Percentiles rank a stretch among this genome's conserved stretches.
phyloP scores from a whole-genome alignment of 495 filamentous ascomycete genomes.

The Baudoinia panamericana region DNA sequence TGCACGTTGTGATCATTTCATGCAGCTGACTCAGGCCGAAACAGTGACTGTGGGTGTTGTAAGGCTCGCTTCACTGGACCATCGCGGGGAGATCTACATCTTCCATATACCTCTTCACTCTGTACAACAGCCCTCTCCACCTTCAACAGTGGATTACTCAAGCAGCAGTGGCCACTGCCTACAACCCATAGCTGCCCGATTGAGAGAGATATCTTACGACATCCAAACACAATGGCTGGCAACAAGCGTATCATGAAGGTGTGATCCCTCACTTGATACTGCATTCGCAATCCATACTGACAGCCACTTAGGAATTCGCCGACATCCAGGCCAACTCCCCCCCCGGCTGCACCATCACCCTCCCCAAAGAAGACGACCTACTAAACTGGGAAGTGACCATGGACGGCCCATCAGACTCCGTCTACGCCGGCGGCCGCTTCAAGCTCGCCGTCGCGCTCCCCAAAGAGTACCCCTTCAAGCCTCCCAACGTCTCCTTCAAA shows the following conservation, averaged over 20 bases:
- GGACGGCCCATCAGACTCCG: conserved; percentile 36
- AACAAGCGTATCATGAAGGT: conserved; percentile 54
- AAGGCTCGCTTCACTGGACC: too few species aligned
- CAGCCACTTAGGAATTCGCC: conserved; percentile 24
- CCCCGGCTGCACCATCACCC: conserved; percentile 29
- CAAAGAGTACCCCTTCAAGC: conserved; percentile 86
- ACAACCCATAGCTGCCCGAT: not conserved
- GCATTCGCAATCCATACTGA: conserved; percentile 4
- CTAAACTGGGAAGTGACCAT: conserved; percentile 74
- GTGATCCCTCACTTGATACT: conserved; percentile 8
- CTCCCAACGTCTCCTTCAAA: conserved; percentile 70
- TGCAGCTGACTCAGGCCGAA: too few species aligned
- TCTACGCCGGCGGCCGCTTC: conserved; percentile 55
- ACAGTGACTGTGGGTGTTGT: too few species aligned
- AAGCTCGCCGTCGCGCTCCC: conserved; percentile 64
- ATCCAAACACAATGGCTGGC: conserved; percentile 21
- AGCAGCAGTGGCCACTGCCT: too few species aligned
- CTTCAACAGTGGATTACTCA: not conserved
- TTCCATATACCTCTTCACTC: too few species aligned
- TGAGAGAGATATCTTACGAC: not conserved
- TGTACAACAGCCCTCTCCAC: too few species aligned
- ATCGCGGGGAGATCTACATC: too few species aligned
- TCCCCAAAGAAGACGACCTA: conserved; percentile 45
- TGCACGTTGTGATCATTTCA: too few species aligned
- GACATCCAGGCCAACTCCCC: conserved; percentile 28